These are phyloP conservation scores for Echinochloa phyllopogon DNA, from an alignment of 176 grass and related monocot genomes.

Conservation along the genomic window DNA sequence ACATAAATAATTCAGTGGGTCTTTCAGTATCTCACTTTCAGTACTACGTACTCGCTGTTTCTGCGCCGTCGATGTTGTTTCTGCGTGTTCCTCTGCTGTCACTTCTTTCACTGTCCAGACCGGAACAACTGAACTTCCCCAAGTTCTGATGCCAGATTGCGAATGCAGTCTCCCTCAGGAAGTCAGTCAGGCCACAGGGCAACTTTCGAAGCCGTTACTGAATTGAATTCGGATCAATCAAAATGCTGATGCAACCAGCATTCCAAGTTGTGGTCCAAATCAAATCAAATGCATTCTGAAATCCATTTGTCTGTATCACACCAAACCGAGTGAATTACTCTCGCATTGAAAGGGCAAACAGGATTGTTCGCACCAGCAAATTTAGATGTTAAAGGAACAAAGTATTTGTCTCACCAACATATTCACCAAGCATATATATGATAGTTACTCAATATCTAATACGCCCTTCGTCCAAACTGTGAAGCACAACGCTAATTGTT, in stretches of 20 bases:
- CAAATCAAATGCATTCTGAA: not conserved
- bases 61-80: not conserved
- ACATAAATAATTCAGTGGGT: not conserved
- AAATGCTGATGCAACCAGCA: not conserved
- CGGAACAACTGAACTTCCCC: not conserved
- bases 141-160: not conserved
- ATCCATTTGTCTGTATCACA: not conserved
- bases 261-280: not conserved
- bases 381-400: not conserved
- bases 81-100: not conserved
- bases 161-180: not conserved
- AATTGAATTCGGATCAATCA: not conserved
- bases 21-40: not conserved
- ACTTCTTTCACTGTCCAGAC: not conserved
- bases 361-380: not conserved
- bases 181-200: not conserved
- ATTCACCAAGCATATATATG: not conserved
- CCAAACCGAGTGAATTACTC: not conserved
- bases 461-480: not conserved
- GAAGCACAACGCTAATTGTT: not conserved
- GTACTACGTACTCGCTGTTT: not conserved
- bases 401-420: not conserved
- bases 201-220: not conserved
- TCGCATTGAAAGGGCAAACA: not conserved
- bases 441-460: not conserved